These are phyloP conservation scores for Cudoniella acicularis DNA, from an alignment of 495 filamentous ascomycete genomes.

Conservation along the genomic window DNA sequence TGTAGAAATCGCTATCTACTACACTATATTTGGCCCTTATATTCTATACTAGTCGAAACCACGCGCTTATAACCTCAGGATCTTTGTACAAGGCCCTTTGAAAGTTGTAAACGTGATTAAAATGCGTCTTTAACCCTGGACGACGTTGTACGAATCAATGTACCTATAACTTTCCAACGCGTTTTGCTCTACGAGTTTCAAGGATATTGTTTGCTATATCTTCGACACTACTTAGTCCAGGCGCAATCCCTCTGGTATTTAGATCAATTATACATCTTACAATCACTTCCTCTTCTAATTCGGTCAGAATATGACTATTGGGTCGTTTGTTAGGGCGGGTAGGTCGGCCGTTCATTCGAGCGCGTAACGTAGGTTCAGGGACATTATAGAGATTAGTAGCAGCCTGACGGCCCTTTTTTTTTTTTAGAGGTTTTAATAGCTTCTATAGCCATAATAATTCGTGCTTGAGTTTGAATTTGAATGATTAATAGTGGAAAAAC, in stretches of 20 bases:
- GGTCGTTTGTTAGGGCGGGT: neutral
- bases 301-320: constrained; percentile 25
- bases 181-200: constrained; percentile 11
- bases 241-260: constrained; percentile 28
- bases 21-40: no score
- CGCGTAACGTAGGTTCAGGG: constrained; percentile 21
- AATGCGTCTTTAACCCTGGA: constrained; percentile 29
- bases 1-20: no score
- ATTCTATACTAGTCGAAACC: no score
- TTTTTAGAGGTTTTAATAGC: constrained; percentile 22
- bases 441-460: constrained; percentile 23
- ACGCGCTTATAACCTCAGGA: no score
- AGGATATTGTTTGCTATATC: constrained; percentile 40
- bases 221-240: constrained; percentile 27
- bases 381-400: constrained; percentile 28
- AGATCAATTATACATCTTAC: constrained; percentile 34
- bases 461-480: constrained; percentile 11
- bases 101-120: constrained; percentile 29
- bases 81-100: constrained; percentile 35
- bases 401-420: constrained; percentile 12
- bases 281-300: constrained; percentile 30
- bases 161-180: constrained; percentile 28
- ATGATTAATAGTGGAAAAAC: constrained; percentile 8
- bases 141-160: constrained; percentile 32
- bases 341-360: constrained; percentile 11